phyloP scores from a whole-genome alignment of 306 rosid species.

The Inga oerstediana region DNA sequence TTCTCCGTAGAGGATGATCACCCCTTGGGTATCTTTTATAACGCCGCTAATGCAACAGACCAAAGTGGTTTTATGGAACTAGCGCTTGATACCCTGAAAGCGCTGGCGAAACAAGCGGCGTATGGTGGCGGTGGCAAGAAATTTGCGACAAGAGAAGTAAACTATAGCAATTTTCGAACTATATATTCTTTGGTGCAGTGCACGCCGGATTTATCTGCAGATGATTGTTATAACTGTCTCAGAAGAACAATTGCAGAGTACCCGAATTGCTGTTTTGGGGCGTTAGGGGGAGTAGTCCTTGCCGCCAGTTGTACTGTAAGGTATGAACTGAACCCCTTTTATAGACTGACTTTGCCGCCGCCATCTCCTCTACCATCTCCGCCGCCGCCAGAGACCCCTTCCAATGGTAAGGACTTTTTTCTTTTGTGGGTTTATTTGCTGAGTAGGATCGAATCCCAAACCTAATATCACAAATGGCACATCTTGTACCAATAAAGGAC shows the following conservation, averaged over 20 bases:
- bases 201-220: constrained; percentile 7
- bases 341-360: not conserved
- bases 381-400: not conserved
- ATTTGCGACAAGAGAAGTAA: constrained; percentile 19
- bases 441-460: no score
- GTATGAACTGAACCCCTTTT: not conserved
- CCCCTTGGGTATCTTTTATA: not conserved
- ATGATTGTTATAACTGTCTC: constrained; percentile 18
- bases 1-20: not conserved
- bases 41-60: not conserved
- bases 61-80: not conserved
- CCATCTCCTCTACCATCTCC: not conserved
- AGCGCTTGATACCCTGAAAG: not conserved
- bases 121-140: constrained; percentile 5
- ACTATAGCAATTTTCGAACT: not conserved
- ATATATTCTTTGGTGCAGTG: constrained; percentile 27
- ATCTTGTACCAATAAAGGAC: no score
- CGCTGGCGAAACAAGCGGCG: not conserved
- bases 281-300: not conserved
- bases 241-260: not conserved
- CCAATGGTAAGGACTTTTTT: not conserved
- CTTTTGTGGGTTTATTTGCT: no score
- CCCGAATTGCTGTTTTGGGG: not conserved
- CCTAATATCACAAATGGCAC: no score
- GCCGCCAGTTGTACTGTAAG: not conserved